These are phyloP conservation scores for Amesomyces nigricolor DNA, from an alignment of 2,329 filamentous ascomycete species.

Conservation along the genomic window DNA sequence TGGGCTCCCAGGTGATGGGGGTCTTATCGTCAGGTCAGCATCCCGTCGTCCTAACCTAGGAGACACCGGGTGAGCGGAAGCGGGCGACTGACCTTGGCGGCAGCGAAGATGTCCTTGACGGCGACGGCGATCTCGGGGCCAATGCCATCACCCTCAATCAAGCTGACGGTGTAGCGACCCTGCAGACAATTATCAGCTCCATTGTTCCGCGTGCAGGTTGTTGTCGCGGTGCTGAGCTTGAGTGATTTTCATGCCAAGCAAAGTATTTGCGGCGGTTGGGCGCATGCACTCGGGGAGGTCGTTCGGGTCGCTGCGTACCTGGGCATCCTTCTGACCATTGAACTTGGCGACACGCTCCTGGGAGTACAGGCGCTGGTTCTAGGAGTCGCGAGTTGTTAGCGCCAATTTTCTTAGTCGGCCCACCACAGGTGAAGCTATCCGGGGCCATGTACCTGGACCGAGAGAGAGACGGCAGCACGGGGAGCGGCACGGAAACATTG, in stretches of 20 bases:
- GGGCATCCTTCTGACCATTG: conserved; percentile 79
- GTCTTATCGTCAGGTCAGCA: conserved; percentile 45
- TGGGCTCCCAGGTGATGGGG: conserved; percentile 93
- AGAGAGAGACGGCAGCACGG: conserved; percentile 45
- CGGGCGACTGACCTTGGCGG: conserved; percentile 67
- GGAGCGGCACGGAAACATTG: conserved; percentile 70
- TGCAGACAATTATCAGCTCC: conserved; percentile 37
- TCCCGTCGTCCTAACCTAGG: neutral
- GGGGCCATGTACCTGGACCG: conserved; percentile 46
- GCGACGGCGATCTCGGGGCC: conserved; percentile 96
- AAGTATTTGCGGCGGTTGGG: conserved; percentile 3
- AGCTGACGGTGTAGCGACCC: conserved; percentile 92
- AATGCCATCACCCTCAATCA: conserved; percentile 99
- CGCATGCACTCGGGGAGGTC: conserved; percentile 15
- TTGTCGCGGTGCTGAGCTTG: conserved; percentile 15
- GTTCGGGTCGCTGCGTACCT: conserved; percentile 54
- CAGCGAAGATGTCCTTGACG: conserved; percentile 97
- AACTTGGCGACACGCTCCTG: conserved; percentile 83
- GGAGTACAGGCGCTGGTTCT: conserved; percentile 59
- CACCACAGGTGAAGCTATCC: conserved; percentile 7
- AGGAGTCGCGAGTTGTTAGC: conserved; percentile 26
- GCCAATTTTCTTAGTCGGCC: conserved; percentile 6
- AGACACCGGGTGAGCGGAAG: conserved; percentile 29
- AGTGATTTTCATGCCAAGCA: conserved; percentile 23
- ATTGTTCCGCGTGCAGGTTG: conserved; percentile 11